phyloP scores from a whole-genome alignment of 306 rosid genomes.

The Pterocarpus santalinus region DNA sequence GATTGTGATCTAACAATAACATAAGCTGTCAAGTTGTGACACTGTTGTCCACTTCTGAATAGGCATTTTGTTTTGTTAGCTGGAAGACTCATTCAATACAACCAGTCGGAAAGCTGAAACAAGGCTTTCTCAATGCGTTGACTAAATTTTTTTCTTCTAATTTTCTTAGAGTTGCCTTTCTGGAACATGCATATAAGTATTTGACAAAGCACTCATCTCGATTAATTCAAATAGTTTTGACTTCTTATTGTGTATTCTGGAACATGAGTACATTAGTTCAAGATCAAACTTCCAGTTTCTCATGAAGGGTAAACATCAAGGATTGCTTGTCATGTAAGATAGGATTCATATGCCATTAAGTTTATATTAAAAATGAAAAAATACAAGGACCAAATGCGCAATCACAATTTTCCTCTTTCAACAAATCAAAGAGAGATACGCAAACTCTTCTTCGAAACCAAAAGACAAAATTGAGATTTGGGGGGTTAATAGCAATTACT shows the following conservation, averaged over 20 bases:
- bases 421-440: not conserved
- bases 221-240: slow-evolving; percentile 5
- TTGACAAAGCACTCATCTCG: slow-evolving; percentile 5
- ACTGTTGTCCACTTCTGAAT: not conserved
- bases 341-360: not conserved
- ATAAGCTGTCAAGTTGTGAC: not conserved
- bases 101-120: not conserved
- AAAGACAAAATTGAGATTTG: slow-evolving; percentile 1
- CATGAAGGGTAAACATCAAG: not conserved
- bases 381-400: not conserved
- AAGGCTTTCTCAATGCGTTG: not conserved
- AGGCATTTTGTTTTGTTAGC: not conserved
- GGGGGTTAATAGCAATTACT: not conserved
- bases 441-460: no score
- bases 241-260: not conserved
- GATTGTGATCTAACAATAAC: slow-evolving; percentile 3
- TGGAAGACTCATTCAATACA: not conserved
- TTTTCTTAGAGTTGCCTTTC: not conserved
- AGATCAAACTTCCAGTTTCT: not conserved
- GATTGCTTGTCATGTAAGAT: not conserved
- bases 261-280: slow-evolving; percentile 6
- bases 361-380: not conserved
- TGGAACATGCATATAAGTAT: slow-evolving; percentile 23
- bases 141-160: not conserved
- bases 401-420: not conserved